These are phyloP conservation scores for Spatholobus suberectus DNA, from an alignment of 306 rosid species.

Conservation along the genomic window DNA sequence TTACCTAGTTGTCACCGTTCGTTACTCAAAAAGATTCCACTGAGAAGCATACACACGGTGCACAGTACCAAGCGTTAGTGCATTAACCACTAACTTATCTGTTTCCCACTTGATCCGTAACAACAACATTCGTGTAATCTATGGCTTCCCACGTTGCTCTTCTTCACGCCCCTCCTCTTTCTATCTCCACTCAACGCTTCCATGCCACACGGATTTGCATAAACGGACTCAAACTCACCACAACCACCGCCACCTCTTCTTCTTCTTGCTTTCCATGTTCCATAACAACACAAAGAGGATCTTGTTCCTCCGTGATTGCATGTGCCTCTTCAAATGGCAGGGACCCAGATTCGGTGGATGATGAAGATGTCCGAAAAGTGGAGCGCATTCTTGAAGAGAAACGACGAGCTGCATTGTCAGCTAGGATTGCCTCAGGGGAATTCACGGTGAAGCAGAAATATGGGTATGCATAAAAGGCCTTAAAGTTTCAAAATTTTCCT, in stretches of 20 bases:
- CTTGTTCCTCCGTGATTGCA: slow-evolving; percentile 40
- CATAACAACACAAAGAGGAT: slow-evolving; percentile 55
- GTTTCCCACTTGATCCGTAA: slow-evolving; percentile 11
- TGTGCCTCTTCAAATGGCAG: slow-evolving; percentile 76
- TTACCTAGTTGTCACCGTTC: slow-evolving; percentile 17
- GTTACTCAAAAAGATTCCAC: slow-evolving; percentile 43
- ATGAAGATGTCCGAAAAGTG: slow-evolving; percentile 47
- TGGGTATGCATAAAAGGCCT: slow-evolving; percentile 54
- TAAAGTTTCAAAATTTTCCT: slow-evolving; percentile 32
- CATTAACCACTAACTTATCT: slow-evolving; percentile 28
- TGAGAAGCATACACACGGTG: slow-evolving; percentile 8
- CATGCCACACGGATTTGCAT: slow-evolving; percentile 38
- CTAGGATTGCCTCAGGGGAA: slow-evolving; percentile 84
- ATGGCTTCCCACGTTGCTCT: slow-evolving; percentile 70
- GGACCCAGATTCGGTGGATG: slow-evolving; percentile 58
- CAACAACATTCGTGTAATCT: not conserved
- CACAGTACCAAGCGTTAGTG: not conserved
- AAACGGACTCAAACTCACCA: slow-evolving; percentile 42
- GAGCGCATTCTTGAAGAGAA: slow-evolving; percentile 57
- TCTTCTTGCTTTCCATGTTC: slow-evolving; percentile 38
- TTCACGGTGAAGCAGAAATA: slow-evolving; percentile 67
- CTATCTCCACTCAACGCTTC: slow-evolving; percentile 47
- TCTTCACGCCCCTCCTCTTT: slow-evolving; percentile 47
- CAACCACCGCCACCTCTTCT: slow-evolving; percentile 16
- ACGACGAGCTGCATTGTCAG: slow-evolving; percentile 68